Conservation (phyloP, 306 rosid genomes). For the Acacia confusa region DNA sequence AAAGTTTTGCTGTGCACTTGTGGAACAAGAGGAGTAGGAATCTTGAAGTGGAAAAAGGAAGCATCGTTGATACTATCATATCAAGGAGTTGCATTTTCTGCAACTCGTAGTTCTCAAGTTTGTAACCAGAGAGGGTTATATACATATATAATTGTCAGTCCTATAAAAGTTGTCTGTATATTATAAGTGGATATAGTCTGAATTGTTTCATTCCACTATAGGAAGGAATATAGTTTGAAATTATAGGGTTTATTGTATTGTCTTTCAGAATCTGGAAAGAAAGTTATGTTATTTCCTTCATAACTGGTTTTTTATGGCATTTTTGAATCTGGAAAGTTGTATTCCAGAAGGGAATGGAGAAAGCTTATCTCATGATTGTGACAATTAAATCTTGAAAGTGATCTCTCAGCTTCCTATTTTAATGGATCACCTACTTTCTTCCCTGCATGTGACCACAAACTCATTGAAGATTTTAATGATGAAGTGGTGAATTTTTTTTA, state of each 20-base stretch:
- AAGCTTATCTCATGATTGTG: slow-evolving; percentile 13
- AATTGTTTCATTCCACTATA: slow-evolving; percentile 13
- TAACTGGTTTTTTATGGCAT: background rate
- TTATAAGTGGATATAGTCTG: slow-evolving; percentile 24
- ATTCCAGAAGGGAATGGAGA: background rate
- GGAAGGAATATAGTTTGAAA: background rate
- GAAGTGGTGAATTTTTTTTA: background rate
- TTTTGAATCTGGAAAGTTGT: slow-evolving; percentile 16
- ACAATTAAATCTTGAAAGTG: slow-evolving; percentile 44
- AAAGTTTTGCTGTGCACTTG: slow-evolving; percentile 69
- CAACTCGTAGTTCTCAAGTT: slow-evolving; percentile 38
- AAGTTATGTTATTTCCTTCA: background rate
- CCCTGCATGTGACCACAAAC: slow-evolving; percentile 28
- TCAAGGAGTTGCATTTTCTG: slow-evolving; percentile 57
- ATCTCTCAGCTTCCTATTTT: slow-evolving; percentile 36
- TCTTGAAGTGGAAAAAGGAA: slow-evolving; percentile 63
- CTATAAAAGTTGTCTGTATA: slow-evolving; percentile 1
- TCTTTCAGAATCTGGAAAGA: slow-evolving; percentile 3
- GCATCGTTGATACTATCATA: slow-evolving; percentile 60
- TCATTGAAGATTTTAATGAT: background rate
- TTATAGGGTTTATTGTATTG: background rate
- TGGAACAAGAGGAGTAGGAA: slow-evolving; percentile 82
- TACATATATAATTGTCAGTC: slow-evolving; percentile 1
- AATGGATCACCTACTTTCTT: slow-evolving; percentile 34
- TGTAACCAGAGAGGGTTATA: slow-evolving; percentile 33